Evolutionary conservation across 1,139 yeast genomes (phyloP).

Genomic region (Candida frijolesensis): DNA sequence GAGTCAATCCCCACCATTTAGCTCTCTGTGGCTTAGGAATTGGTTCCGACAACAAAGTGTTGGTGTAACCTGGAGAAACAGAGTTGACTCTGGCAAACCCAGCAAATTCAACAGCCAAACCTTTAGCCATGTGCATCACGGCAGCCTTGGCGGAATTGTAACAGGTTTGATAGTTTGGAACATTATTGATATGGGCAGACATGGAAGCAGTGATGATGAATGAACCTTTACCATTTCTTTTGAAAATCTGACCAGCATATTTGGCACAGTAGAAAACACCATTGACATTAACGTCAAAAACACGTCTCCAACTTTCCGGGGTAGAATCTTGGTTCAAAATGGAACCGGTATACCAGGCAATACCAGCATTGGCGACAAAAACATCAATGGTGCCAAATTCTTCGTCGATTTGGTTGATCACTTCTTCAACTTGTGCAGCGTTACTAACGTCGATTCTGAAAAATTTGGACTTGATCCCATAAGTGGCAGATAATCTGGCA

Average conservation of each 20-base stretch:
- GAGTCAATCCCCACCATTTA: slow-evolving; percentile 40
- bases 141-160: slow-evolving; percentile 64
- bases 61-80: slow-evolving; percentile 59
- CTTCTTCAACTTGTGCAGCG: slow-evolving; percentile 54
- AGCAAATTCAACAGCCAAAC: slow-evolving; percentile 58
- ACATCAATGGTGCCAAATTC: slow-evolving; percentile 77
- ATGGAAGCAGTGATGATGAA: slow-evolving; percentile 64
- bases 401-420: slow-evolving; percentile 53
- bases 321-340: slow-evolving; percentile 53
- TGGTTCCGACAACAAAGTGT: slow-evolving; percentile 55
- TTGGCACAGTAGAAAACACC: slow-evolving; percentile 63
- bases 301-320: slow-evolving; percentile 51
- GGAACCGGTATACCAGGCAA: slow-evolving; percentile 79
- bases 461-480: slow-evolving; percentile 63
- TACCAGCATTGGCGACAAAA: slow-evolving; percentile 87
- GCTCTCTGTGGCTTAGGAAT: slow-evolving; percentile 36
- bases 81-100: slow-evolving; percentile 57
- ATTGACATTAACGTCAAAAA: slow-evolving; percentile 55
- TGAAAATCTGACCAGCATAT: slow-evolving; percentile 52
- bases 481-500: slow-evolving; percentile 50
- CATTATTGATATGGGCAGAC: slow-evolving; percentile 58
- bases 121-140: slow-evolving; percentile 53
- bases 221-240: slow-evolving; percentile 51
- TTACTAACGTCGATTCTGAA: slow-evolving; percentile 69
- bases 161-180: slow-evolving; percentile 57